These are phyloP conservation scores for Cymbidium sinense DNA, from an alignment of 106 monocot species.

Conservation along the genomic window DNA sequence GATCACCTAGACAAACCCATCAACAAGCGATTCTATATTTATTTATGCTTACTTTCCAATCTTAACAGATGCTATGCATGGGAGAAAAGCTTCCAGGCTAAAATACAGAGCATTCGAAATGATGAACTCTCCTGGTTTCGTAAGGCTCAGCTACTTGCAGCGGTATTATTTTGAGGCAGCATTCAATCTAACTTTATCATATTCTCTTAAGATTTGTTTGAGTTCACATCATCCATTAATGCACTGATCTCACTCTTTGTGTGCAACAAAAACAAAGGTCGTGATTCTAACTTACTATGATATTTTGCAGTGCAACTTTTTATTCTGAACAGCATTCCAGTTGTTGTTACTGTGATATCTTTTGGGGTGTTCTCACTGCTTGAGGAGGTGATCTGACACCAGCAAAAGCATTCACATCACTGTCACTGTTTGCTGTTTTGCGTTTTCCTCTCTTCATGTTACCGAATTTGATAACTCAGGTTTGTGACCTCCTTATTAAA, in stretches of 20 bases:
- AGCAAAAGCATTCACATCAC: constrained; percentile 95
- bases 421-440: constrained; percentile 89
- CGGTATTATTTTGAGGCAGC: constrained; percentile 29
- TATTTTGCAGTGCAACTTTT: constrained; percentile 80
- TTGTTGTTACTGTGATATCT: constrained; percentile 78
- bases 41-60: background rate
- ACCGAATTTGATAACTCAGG: constrained; percentile 98
- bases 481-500: constrained; percentile 4
- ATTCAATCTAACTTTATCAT: background rate
- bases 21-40: background rate
- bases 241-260: background rate
- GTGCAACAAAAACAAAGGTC: background rate
- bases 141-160: constrained; percentile 63
- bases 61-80: constrained; percentile 87
- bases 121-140: constrained; percentile 97
- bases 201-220: background rate
- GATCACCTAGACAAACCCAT: too few relatives aligned
- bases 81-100: constrained; percentile 93
- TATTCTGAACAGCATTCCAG: constrained; percentile 87
- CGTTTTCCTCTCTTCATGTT: constrained; percentile 92
- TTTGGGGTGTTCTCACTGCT: constrained; percentile 87
- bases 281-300: constrained; percentile 2
- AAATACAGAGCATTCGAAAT: constrained; percentile 76
- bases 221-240: background rate
- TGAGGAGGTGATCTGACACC: constrained; percentile 94